Evolutionary conservation across 1,284 basidiomycete species (phyloP).

Genomic region (Schizophyllum amplum): DNA sequence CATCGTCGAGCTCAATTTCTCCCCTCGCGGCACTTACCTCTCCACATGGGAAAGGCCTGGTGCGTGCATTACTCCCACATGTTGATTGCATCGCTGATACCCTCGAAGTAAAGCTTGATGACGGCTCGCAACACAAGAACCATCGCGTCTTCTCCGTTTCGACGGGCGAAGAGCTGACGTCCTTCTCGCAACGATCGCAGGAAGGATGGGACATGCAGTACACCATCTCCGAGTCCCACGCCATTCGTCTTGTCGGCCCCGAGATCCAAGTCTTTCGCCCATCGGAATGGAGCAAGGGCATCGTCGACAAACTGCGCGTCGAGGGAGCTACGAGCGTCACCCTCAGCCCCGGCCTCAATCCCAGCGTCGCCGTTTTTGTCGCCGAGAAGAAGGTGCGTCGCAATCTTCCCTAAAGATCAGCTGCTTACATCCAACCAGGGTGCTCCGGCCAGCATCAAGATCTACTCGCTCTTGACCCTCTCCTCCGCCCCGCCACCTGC

Average conservation of each 20-base stretch:
- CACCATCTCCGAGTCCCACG: slow-evolving; percentile 86
- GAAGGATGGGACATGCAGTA: slow-evolving; percentile 89
- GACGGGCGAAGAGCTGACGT: slow-evolving; percentile 73
- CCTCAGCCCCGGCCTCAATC: slow-evolving; percentile 78
- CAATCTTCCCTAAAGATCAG: slow-evolving; percentile 1
- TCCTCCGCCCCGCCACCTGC: slow-evolving; percentile 47
- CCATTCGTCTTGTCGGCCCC: slow-evolving; percentile 72
- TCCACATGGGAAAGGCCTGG: slow-evolving; percentile 89
- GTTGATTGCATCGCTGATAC: slow-evolving; percentile 6
- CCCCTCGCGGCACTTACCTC: slow-evolving; percentile 86
- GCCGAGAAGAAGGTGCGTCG: slow-evolving; percentile 81
- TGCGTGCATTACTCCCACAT: slow-evolving; percentile 26
- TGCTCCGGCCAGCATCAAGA: slow-evolving; percentile 84
- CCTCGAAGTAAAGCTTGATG: slow-evolving; percentile 62
- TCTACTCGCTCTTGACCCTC: slow-evolving; percentile 72
- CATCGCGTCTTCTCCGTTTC: slow-evolving; percentile 78
- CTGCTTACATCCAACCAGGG: slow-evolving; percentile 39
- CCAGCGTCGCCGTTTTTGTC: slow-evolving; percentile 83
- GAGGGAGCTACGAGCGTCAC: slow-evolving; percentile 74
- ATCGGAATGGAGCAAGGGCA: slow-evolving; percentile 69
- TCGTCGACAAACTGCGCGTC: slow-evolving; percentile 75
- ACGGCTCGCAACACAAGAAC: slow-evolving; percentile 82
- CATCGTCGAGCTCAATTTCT: slow-evolving; percentile 83
- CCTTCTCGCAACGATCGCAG: slow-evolving; percentile 79
- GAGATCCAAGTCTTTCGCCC: slow-evolving; percentile 89